These are phyloP conservation scores for Cercospora brassicicola DNA, from an alignment of 2,329 filamentous ascomycete species.

Conservation along the genomic window DNA sequence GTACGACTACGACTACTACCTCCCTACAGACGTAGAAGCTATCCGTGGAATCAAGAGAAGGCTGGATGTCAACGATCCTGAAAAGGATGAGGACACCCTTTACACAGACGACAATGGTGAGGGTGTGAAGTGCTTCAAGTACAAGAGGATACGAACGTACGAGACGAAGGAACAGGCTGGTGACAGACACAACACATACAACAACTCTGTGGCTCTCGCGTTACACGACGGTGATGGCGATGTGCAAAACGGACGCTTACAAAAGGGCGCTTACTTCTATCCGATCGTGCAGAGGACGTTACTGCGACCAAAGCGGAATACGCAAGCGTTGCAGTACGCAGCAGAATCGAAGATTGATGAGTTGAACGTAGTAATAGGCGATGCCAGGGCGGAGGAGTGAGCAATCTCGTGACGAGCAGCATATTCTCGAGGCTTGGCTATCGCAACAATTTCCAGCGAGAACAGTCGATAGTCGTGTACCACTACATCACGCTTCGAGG, in stretches of 20 bases:
- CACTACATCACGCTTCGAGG: conserved; percentile 1
- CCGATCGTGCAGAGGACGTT: conserved; percentile 59
- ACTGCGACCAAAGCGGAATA: conserved; percentile 51
- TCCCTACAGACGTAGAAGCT: conserved; percentile 53
- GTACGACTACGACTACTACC: conserved; percentile 61
- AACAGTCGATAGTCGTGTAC: not conserved
- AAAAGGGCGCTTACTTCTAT: conserved; percentile 63
- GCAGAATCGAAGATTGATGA: conserved; percentile 30
- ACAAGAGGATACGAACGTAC: conserved; percentile 60
- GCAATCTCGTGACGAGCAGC: not conserved
- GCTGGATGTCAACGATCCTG: conserved; percentile 55
- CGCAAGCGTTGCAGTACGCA: conserved; percentile 43
- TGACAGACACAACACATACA: conserved; percentile 54
- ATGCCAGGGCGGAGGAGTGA: conserved; percentile 16
- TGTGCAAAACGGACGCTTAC: conserved; percentile 36
- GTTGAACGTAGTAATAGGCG: conserved; percentile 30
- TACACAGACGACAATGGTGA: conserved; percentile 48
- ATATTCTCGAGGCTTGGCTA: not conserved
- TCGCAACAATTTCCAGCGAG: not conserved
- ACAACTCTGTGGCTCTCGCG: conserved; percentile 58
- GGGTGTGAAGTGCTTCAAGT: conserved; percentile 51
- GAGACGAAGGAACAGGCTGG: conserved; percentile 57
- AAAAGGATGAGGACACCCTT: conserved; percentile 54
- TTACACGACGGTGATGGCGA: conserved; percentile 54
- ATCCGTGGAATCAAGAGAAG: conserved; percentile 57